Percentiles rank a stretch among this genome's conserved stretches.
Conservation (phyloP, 2,329 filamentous ascomycete genomes). For the Penicillium nordicum region DNA sequence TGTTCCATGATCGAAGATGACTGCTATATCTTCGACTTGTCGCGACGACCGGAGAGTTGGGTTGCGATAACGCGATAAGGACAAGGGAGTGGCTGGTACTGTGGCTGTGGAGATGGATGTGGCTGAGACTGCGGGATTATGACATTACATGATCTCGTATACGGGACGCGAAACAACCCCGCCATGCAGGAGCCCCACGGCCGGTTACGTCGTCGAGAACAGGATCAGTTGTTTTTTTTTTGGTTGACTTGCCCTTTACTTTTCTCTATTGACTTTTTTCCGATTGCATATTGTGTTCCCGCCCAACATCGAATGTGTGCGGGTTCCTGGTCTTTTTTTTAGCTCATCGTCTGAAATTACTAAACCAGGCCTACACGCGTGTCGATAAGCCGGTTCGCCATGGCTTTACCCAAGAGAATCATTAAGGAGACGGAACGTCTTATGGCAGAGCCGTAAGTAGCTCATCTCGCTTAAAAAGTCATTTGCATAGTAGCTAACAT, state of each 20-base stretch:
- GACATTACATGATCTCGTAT: slow-evolving; percentile 9
- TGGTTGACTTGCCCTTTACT: background rate
- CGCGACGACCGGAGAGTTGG: background rate
- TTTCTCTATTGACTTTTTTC: background rate
- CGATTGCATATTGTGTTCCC: background rate
- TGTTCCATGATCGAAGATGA: background rate
- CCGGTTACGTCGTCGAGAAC: slow-evolving; percentile 24
- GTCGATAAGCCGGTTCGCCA: slow-evolving; percentile 28
- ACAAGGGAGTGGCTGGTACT: slow-evolving; percentile 3
- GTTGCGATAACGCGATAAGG: slow-evolving; percentile 17
- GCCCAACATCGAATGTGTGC: background rate
- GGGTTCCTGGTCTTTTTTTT: background rate
- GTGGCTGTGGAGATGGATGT: background rate
- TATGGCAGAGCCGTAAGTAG: slow-evolving; percentile 85
- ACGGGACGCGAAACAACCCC: slow-evolving; percentile 21
- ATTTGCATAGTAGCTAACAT: background rate
- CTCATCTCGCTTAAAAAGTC: background rate
- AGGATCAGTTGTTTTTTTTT: slow-evolving; percentile 2
- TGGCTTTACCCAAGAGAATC: slow-evolving; percentile 90
- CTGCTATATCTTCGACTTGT: background rate
- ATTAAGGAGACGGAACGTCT: slow-evolving; percentile 98
- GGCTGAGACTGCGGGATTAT: slow-evolving; percentile 1
- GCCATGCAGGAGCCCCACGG: slow-evolving; percentile 28
- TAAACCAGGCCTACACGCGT: slow-evolving; percentile 9
- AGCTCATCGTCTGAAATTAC: background rate